A percentile compares a stretch with the other conserved stretches of the same genome.
Conservation (phyloP, 2,329 filamentous ascomycete species). For the Stagonosporopsis tanaceti region DNA sequence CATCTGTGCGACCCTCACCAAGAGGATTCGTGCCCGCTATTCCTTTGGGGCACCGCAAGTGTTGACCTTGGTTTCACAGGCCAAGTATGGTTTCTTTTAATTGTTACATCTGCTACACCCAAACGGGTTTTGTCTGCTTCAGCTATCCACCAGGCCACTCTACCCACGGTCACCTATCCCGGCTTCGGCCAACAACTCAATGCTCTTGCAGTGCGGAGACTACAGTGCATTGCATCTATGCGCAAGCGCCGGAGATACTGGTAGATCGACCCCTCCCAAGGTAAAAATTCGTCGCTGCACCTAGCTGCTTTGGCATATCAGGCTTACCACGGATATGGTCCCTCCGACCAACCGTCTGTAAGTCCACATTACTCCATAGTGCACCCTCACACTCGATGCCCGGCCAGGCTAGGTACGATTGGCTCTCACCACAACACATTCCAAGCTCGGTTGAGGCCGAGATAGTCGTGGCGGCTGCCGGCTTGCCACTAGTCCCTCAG, state of each 20-base stretch:
- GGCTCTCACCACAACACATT: constrained; percentile 19
- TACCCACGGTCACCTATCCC: not conserved
- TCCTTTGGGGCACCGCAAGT: constrained; percentile 28
- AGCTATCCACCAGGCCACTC: constrained; percentile 8
- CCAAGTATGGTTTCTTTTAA: constrained; percentile 36
- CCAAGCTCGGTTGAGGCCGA: constrained; percentile 39
- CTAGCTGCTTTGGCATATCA: not conserved
- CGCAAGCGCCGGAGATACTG: constrained; percentile 5
- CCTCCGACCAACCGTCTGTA: not conserved
- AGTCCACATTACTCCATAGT: not conserved
- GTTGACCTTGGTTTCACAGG: constrained; percentile 35
- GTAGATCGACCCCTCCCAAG: not conserved
- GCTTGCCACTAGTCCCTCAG: constrained; percentile 33
- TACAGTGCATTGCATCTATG: not conserved
- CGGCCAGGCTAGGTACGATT: not conserved
- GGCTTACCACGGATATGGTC: constrained; percentile 1
- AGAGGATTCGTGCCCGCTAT: constrained; percentile 26
- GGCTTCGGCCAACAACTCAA: constrained; percentile 12
- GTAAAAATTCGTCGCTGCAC: constrained; percentile 4
- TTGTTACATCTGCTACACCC: constrained; percentile 48
- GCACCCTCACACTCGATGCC: not conserved
- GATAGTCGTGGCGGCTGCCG: constrained; percentile 25
- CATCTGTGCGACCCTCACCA: constrained; percentile 32
- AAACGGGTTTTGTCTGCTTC: constrained; percentile 37
- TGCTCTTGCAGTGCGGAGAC: constrained; percentile 2